phyloP scores from a whole-genome alignment of 2,329 filamentous ascomycete species.

The Botryotinia convoluta region DNA sequence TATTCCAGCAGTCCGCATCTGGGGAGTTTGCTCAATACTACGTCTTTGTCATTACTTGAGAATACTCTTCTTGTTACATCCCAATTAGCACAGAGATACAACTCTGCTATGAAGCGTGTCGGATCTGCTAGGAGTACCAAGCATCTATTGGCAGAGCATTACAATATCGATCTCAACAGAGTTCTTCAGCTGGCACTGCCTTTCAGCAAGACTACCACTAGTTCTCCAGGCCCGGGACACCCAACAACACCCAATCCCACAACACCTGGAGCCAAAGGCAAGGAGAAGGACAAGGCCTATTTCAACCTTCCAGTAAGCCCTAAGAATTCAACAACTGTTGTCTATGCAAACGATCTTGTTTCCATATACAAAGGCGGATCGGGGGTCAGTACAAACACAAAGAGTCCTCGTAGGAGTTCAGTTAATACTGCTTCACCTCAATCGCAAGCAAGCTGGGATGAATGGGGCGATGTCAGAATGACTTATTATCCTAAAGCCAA shows the following conservation, averaged over 20 bases:
- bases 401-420: slow-evolving; percentile 34
- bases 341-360: slow-evolving; percentile 82
- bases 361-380: slow-evolving; percentile 63
- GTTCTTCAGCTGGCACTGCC: slow-evolving; percentile 80
- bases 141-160: slow-evolving; percentile 79
- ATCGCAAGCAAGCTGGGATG: slow-evolving; percentile 57
- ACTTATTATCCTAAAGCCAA: slow-evolving; percentile 63
- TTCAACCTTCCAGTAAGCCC: slow-evolving; percentile 42
- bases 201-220: slow-evolving; percentile 69
- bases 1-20: slow-evolving; percentile 91
- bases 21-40: slow-evolving; percentile 85
- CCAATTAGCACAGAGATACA: slow-evolving; percentile 87
- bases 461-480: slow-evolving; percentile 78
- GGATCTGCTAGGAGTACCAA: slow-evolving; percentile 69
- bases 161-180: slow-evolving; percentile 73
- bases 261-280: slow-evolving; percentile 64
- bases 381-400: slow-evolving; percentile 37
- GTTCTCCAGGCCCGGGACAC: slow-evolving; percentile 46
- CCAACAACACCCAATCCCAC: slow-evolving; percentile 52
- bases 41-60: slow-evolving; percentile 74
- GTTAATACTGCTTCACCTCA: slow-evolving; percentile 25
- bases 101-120: slow-evolving; percentile 77
- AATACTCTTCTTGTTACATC: slow-evolving; percentile 76
- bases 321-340: slow-evolving; percentile 47
- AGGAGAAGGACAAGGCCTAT: slow-evolving; percentile 74